phyloP scores from a whole-genome alignment of 2,329 filamentous ascomycete species.

The Colletotrichum lindemuthianum region DNA sequence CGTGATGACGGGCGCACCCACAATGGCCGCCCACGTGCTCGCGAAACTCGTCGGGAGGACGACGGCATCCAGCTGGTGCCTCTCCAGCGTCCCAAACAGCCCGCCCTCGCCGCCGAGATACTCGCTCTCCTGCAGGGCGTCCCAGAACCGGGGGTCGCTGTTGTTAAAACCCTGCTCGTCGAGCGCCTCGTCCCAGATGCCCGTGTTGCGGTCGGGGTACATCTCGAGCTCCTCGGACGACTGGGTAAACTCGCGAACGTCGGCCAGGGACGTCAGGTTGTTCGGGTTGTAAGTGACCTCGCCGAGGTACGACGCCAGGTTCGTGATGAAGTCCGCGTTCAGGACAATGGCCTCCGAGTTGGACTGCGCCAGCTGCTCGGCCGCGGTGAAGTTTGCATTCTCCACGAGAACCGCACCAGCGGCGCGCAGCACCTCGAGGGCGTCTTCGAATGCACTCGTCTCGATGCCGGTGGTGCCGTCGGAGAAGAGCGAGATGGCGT shows the following conservation, averaged over 20 bases:
- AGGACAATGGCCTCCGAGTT: constrained; percentile 53
- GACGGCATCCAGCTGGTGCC: constrained; percentile 66
- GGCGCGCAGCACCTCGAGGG: constrained; percentile 58
- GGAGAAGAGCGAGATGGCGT: constrained; percentile 57
- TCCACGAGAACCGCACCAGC: constrained; percentile 71
- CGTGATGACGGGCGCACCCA: constrained; percentile 61
- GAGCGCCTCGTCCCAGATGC: constrained; percentile 64
- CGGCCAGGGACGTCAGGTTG: constrained; percentile 58
- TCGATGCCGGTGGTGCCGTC: constrained; percentile 34
- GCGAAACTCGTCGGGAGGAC: constrained; percentile 62
- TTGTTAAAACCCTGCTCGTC: constrained; percentile 62
- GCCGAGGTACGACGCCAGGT: constrained; percentile 66
- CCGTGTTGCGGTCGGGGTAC: constrained; percentile 70
- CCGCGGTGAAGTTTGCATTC: constrained; percentile 54
- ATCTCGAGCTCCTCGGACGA: constrained; percentile 59
- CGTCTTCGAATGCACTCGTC: constrained; percentile 62
- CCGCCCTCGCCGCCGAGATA: constrained; percentile 68
- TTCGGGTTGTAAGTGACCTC: constrained; percentile 67
- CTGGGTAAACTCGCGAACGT: constrained; percentile 66
- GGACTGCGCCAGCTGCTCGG: constrained; percentile 41
- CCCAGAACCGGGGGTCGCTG: constrained; percentile 65
- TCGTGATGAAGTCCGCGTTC: constrained; percentile 67
- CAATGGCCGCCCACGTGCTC: constrained; percentile 37
- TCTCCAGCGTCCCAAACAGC: constrained; percentile 66
- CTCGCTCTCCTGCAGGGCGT: constrained; percentile 62